Base-by-base conservation (phyloP, 139 green algal species). In the Tetradesmus lagerheimii region DNA sequence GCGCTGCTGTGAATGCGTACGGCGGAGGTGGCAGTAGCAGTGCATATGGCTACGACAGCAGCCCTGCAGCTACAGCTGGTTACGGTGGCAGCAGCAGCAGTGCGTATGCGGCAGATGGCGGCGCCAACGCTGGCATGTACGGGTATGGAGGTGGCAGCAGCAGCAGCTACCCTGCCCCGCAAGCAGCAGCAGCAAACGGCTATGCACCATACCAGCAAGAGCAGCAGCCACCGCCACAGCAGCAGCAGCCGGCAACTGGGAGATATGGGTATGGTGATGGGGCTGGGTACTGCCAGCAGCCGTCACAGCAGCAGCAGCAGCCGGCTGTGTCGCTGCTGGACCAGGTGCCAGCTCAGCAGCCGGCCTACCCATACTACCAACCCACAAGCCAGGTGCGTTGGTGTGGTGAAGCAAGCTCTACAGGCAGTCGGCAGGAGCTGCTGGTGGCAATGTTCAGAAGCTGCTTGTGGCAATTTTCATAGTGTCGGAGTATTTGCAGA, bases 321-420 rank as follows among this genome's bases (percentile, higher is more conserved):
- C 39, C 82, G 38, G 80, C 31, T 37, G 53, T 89, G 41, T 94
- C 92, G 9, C 85, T 96, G 31, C 94, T 96, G 1, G 94, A 96
- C 57, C 90, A 93, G 62, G 87, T 93, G 35, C 94, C 91, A 0
- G 64, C 89, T 0, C 93, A 95, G 91, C 90, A 94, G 90, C 94
- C 94, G 15, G 87, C 94, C 12, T 96, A 96, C 90, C 93, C 93
- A 27, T 93, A 93, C 83, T 94, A 89, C 67, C 92, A 93, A 77
- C 90, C 77, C 57, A 41, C 77, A 27, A 53, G 86, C 5, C 82
- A 45, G 66, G 84, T 43, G 37, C n/a, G n/a, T 80, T 78, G 67
- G 67, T 31, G 29, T 5, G 6, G 29, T 4, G 11, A 78, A 78
- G 67, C 67, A 9, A 27, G 67, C 67, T 12, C 11, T 8, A 4